Evolutionary conservation across 2,329 filamentous ascomycete genomes (phyloP), one percentile per base, ranked within the genome.

Genomic region (Colletotrichum sp.): DNA sequence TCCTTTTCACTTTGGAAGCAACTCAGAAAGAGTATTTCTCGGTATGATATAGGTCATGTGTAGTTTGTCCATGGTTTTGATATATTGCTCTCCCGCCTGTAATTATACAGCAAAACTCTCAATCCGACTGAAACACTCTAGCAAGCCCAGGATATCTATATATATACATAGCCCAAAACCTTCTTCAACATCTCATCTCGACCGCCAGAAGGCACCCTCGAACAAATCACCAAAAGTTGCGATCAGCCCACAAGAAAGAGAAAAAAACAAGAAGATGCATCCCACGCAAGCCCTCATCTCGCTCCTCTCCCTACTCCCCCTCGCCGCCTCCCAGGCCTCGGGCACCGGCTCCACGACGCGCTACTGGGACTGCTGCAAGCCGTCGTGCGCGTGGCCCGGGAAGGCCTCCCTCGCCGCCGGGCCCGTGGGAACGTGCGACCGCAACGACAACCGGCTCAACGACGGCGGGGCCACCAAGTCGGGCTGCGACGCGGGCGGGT

Each of bases 311-410:
- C 76, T 80, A 67, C 36, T 80, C 39, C 66, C 73, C 63, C 29
- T n/a, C 11, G 76, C 77, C 15, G 29, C 77, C 19, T 34, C 78
- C 22, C 82, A 83, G 52, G 79, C 79, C 34, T 80, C 80, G 7
- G 80, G 81, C 66, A 77, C 63, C n/a, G 81, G 81, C 59, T 64
- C 29, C 8, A 86, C 85, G 44, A 86, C 84, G 11, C 80, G 84
- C 25, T 86, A 85, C 79, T 85, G 87, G 85, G 90, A 92, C 81
- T 92, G 90, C 84, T 92, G 90, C 85, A 92, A 92, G 83, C 87
- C 89, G 29, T 90, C 89, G 30, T 92, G 91, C 80, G 86, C 84
- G 12, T 88, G 90, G 90, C 83, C 86, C 34, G 86, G 84, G 63
- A 92, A 92, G 80, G 86, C 69, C 81, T 27, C 27, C 29, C 87